These are phyloP conservation scores for Lentinus tigrinus DNA, from an alignment of 768 basidiomycete species.

Conservation along the genomic window DNA sequence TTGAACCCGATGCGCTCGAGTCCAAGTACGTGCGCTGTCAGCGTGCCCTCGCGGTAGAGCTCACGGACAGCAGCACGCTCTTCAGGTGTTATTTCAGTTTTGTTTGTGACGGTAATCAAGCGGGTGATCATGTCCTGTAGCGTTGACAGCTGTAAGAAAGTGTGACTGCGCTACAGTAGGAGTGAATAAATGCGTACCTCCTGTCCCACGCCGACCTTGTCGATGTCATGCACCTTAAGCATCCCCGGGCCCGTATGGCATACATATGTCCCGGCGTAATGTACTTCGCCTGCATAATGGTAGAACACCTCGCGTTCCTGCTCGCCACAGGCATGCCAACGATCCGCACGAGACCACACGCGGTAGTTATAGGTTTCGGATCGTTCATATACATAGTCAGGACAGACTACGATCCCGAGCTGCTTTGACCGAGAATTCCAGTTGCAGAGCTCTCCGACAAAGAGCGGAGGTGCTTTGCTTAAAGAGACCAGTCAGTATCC, in stretches of 20 bases:
- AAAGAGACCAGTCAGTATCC: neutral
- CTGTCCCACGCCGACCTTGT: neutral
- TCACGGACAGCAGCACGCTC: neutral
- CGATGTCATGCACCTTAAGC: neutral
- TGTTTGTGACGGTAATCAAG: neutral
- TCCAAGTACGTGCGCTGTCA: neutral
- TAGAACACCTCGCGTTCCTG: slow-evolving; percentile 7
- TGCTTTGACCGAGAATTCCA: neutral
- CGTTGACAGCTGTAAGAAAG: neutral
- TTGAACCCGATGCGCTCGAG: slow-evolving; percentile 5
- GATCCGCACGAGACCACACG: neutral
- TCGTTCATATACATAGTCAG: neutral
- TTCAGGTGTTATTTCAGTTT: neutral
- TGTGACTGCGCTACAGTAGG: neutral
- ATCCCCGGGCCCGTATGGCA: neutral
- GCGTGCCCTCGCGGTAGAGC: neutral
- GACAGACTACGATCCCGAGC: neutral
- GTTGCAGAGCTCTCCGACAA: neutral
- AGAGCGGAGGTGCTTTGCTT: neutral
- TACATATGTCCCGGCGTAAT: slow-evolving; percentile 2
- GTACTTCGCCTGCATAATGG: neutral
- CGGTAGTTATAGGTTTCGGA: neutral
- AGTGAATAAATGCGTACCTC: neutral
- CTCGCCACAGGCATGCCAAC: neutral
- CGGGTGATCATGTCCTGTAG: neutral